phyloP scores from a whole-genome alignment of 1,139 yeast genomes.

The Petasospora fabianii region DNA sequence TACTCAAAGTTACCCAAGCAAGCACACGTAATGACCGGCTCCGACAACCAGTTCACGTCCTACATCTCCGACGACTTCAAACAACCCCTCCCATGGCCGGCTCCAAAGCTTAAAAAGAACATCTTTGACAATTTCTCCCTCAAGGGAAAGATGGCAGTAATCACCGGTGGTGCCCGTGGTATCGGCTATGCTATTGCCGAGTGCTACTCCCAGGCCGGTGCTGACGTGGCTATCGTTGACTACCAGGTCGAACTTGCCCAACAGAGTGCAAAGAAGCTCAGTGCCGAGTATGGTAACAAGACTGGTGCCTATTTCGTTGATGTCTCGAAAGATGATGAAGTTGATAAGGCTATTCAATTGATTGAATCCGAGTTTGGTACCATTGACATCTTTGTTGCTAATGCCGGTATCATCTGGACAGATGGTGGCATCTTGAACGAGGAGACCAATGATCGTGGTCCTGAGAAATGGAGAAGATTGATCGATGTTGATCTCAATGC shows the following conservation, averaged over 20 bases:
- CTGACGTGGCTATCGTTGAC: slow-evolving; percentile 75
- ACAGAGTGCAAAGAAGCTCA: slow-evolving; percentile 53
- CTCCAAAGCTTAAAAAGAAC: slow-evolving; percentile 29
- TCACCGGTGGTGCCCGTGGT: slow-evolving; percentile 85
- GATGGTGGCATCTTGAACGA: slow-evolving; percentile 63
- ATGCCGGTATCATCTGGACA: slow-evolving; percentile 88
- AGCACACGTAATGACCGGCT: slow-evolving; percentile 18
- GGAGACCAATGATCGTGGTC: slow-evolving; percentile 39
- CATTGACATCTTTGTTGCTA: slow-evolving; percentile 82
- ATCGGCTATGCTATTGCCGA: slow-evolving; percentile 83
- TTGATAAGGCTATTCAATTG: slow-evolving; percentile 50
- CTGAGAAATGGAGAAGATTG: slow-evolving; percentile 63
- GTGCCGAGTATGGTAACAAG: slow-evolving; percentile 59
- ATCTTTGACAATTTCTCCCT: slow-evolving; percentile 54
- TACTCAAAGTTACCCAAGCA: too few relatives aligned
- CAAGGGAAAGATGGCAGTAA: slow-evolving; percentile 78
- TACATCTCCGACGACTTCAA: slow-evolving; percentile 31
- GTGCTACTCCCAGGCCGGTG: slow-evolving; percentile 88
- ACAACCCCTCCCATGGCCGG: slow-evolving; percentile 28
- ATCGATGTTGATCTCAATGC: slow-evolving; percentile 73
- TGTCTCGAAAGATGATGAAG: slow-evolving; percentile 55
- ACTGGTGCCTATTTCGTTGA: slow-evolving; percentile 72
- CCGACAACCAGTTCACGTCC: slow-evolving; percentile 18
- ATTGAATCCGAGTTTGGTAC: slow-evolving; percentile 69
- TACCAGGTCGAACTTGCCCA: slow-evolving; percentile 61